phyloP scores from a whole-genome alignment of 345 rosid genomes.

The Dovyalis caffra region DNA sequence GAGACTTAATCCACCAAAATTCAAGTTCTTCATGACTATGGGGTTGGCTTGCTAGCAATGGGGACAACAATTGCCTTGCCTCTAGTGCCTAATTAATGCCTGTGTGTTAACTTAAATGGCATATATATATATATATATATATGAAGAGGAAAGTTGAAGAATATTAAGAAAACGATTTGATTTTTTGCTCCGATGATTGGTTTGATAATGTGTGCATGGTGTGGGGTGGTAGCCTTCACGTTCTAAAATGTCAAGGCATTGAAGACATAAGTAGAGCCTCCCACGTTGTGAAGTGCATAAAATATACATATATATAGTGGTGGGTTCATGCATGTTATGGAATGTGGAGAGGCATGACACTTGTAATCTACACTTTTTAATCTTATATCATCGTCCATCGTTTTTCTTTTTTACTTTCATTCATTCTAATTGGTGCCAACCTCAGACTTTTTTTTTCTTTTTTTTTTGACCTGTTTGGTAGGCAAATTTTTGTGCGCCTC shows the following conservation, averaged over 20 bases:
- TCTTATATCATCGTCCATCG: too few species aligned
- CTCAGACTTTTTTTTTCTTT: too few species aligned
- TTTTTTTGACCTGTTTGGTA: too few species aligned
- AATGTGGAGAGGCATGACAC: not conserved
- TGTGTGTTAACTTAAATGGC: too few species aligned
- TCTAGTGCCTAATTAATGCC: not conserved
- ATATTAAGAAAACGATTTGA: not conserved
- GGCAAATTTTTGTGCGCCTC: too few species aligned
- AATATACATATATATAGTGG: too few species aligned
- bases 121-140: too few species aligned
- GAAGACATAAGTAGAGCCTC: conserved; percentile 35
- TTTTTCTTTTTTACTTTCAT: too few species aligned
- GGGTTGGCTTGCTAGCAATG: not conserved
- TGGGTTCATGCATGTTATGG: not conserved
- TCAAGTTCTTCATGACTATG: conserved; percentile 15
- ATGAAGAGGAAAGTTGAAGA: conserved; percentile 11
- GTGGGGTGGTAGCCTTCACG: conserved; percentile 50
- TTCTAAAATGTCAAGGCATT: conserved; percentile 6
- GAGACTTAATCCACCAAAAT: conserved; percentile 16
- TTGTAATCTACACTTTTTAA: not conserved
- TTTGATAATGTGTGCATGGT: not conserved
- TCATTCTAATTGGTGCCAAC: too few species aligned
- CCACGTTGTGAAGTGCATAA: conserved; percentile 43
- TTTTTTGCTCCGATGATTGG: conserved; percentile 4
- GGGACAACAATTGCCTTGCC: not conserved